Conservation (phyloP, 306 rosid genomes). For the Urtica urens region DNA sequence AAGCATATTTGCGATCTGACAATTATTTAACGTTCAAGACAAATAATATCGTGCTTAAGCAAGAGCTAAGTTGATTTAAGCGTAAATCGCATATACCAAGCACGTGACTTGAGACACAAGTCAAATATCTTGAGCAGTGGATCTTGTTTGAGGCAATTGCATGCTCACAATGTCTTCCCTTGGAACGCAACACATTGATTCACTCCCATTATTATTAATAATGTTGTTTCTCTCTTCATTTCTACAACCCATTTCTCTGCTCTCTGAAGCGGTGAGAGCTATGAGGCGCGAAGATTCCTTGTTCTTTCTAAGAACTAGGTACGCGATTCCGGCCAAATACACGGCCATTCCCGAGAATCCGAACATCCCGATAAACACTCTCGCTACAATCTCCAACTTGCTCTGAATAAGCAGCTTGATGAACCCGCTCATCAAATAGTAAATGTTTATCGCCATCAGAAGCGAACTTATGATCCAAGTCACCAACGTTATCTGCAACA, state of each 20-base stretch:
- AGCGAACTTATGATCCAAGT: slow-evolving; percentile 66
- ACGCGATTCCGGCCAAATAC: slow-evolving; percentile 66
- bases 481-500: slow-evolving; percentile 53
- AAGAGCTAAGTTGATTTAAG: no score
- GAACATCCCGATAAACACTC: slow-evolving; percentile 58
- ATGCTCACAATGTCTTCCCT: slow-evolving; percentile 77
- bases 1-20: no score
- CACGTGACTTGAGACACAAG: no score
- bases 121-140: no score
- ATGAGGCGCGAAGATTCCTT: slow-evolving; percentile 43
- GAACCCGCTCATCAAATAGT: slow-evolving; percentile 56
- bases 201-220: no score
- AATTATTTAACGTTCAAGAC: no score
- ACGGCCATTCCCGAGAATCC: slow-evolving; percentile 70
- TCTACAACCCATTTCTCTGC: slow-evolving; percentile 29
- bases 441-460: slow-evolving; percentile 73
- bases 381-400: slow-evolving; percentile 31
- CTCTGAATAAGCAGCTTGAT: slow-evolving; percentile 57
- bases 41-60: no score
- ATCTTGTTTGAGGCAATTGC: slow-evolving; percentile 82
- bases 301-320: slow-evolving; percentile 64
- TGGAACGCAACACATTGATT: slow-evolving; percentile 30
- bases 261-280: slow-evolving; percentile 60
- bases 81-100: no score
- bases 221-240: slow-evolving; percentile 33